Evolutionary conservation across 2,329 filamentous ascomycete species (phyloP).

Genomic region (Basipetospora chlamydospora): DNA sequence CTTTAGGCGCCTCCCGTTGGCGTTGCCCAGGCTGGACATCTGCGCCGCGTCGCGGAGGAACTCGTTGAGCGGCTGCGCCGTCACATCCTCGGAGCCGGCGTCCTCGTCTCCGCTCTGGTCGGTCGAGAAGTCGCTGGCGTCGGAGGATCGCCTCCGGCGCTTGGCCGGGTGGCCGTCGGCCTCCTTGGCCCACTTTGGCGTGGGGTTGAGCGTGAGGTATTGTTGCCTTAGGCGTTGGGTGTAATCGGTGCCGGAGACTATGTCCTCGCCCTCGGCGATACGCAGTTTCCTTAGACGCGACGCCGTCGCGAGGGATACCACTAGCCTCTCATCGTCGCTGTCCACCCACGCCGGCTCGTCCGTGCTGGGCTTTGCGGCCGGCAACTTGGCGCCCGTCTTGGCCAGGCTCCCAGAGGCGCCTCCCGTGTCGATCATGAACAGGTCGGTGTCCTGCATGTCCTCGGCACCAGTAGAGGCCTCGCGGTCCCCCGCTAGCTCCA

Average conservation of each 20-base stretch:
- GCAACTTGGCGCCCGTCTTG: conserved; percentile 10
- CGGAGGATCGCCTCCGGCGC: conserved; percentile 37
- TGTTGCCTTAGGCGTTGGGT: conserved; percentile 65
- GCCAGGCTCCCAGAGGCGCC: conserved; percentile 26
- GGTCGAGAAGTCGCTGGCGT: conserved; percentile 21
- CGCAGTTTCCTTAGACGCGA: conserved; percentile 71
- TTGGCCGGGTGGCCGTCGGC: conserved; percentile 35
- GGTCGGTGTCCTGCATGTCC: conserved; percentile 57
- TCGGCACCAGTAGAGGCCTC: conserved; percentile 29
- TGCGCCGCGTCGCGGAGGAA: conserved; percentile 63
- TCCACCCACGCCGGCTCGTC: conserved; percentile 68
- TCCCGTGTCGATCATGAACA: conserved; percentile 62
- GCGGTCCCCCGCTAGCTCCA: conserved; percentile 12
- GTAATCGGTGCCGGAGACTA: conserved; percentile 80
- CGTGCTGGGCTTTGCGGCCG: conserved; percentile 8
- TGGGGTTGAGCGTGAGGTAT: conserved; percentile 45
- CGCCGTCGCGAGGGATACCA: conserved; percentile 65
- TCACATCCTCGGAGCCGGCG: conserved; percentile 43
- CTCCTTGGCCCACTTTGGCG: conserved; percentile 44
- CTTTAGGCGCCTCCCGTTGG: conserved; percentile 48
- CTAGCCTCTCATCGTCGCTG: conserved; percentile 83
- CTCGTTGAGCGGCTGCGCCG: conserved; percentile 61
- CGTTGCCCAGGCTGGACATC: conserved; percentile 38
- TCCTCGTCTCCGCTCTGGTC: conserved; percentile 34
- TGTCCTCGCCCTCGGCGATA: conserved; percentile 65